Base-by-base conservation (phyloP, 2,329 filamentous ascomycete genomes). In the Cadophora luteo-olivacea region DNA sequence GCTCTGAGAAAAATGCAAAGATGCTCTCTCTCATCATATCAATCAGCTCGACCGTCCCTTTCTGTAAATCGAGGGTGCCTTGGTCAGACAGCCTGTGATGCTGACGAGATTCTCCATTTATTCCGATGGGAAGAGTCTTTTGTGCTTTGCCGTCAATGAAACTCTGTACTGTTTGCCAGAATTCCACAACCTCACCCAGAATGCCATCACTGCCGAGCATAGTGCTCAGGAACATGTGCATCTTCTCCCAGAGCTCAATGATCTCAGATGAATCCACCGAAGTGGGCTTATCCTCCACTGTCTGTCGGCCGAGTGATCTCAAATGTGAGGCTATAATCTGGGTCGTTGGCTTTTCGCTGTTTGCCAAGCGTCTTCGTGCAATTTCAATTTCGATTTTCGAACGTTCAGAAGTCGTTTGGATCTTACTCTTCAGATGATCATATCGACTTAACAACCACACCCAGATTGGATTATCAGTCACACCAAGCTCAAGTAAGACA, bases 401-500 rank as follows among this genome's bases (percentile, higher is more conserved):
- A n/a, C 94, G 89, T 72, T 98, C 94, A 64, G 93, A 93, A 16
- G 90, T 91, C 0, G 87, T 84, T 52, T 89, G 87, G 64, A 98
- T 95, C 78, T 92, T 97, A 72, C 89, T 89, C 80, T 96, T 97
- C 66, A 99, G 84, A 76, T 94, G 90, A 72, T 97, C 93, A 77
- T 94, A 97, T 57, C 93, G 90, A 76, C 93, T 97, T 66, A 95
- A 83, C 32, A 99, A 87, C 94, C 96, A 99, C 12, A 97, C 87
- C 92, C 93, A 97, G 70, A 99, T 97, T 1, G 96, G 96, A 75
- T 97, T 99, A 69, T 98, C 94, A 11, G 97, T 92, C 2, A 97
- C 94, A 7, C 96, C 97, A 24, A 99, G 84, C 79, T 99, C 95
- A n/a, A 99, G 82, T 64, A 99, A 84, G 45, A 97, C 84, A 25